Evolutionary conservation across 495 filamentous ascomycete genomes (phyloP).

Genomic region (Hypoxylon crocopeplum): DNA sequence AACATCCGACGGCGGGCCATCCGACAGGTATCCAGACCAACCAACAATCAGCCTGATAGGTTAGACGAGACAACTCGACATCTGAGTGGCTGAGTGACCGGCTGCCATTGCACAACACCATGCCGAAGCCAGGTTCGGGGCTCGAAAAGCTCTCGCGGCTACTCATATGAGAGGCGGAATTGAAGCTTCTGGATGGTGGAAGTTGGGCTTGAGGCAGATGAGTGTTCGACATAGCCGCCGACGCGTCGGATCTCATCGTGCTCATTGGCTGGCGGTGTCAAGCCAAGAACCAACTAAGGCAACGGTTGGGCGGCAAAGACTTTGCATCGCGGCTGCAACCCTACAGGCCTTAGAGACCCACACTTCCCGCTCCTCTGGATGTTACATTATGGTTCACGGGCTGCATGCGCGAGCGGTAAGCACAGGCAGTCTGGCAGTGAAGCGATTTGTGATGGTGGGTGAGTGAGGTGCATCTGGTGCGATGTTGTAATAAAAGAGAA

Average conservation of each 20-base stretch:
- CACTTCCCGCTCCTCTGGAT: slow-evolving; percentile 22
- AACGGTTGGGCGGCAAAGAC: slow-evolving; percentile 39
- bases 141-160: slow-evolving; percentile 32
- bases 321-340: slow-evolving; percentile 40
- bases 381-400: too few relatives aligned
- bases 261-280: slow-evolving; percentile 16
- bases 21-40: slow-evolving; percentile 2
- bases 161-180: slow-evolving; percentile 32
- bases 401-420: too few relatives aligned
- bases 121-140: slow-evolving; percentile 21
- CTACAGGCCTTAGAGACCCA: slow-evolving; percentile 29
- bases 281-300: slow-evolving; percentile 15
- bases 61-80: slow-evolving; percentile 8
- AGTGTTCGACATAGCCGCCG: slow-evolving; percentile 42
- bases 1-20: slow-evolving; percentile 4
- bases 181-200: slow-evolving; percentile 37
- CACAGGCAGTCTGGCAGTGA: too few relatives aligned
- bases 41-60: slow-evolving; percentile 23
- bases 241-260: slow-evolving; percentile 10
- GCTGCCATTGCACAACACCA: slow-evolving; percentile 19
- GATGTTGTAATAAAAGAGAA: too few relatives aligned
- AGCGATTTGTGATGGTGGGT: too few relatives aligned
- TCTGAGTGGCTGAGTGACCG: slow-evolving; percentile 19
- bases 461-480: too few relatives aligned
- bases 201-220: slow-evolving; percentile 34